These are phyloP conservation scores for Silene uniflora DNA, from an alignment of 148 eudicot genomes.

Conservation along the genomic window DNA sequence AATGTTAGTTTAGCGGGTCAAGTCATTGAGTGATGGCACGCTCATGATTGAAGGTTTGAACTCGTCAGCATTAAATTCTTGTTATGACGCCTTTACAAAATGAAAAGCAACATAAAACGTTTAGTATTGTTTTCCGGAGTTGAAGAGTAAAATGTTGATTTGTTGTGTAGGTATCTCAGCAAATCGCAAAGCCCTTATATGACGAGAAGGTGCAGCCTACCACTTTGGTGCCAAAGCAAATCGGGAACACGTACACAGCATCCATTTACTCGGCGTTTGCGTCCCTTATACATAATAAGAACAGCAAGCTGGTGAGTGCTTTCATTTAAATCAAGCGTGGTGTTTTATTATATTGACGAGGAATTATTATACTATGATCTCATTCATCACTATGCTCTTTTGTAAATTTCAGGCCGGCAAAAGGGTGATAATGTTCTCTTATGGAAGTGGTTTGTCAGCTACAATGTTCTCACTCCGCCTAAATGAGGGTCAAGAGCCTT, in stretches of 20 bases:
- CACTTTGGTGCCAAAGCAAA: constrained; percentile 89
- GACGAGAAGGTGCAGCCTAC: constrained; percentile 80
- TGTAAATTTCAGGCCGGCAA: constrained; percentile 55
- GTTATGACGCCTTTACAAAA: too few relatives aligned
- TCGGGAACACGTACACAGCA: constrained; percentile 97
- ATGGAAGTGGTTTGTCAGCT: constrained; percentile 86
- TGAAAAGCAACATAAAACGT: too few relatives aligned
- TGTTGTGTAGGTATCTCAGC: constrained; percentile 62
- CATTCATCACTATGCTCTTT: background rate
- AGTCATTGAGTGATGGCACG: too few relatives aligned
- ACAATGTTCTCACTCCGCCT: constrained; percentile 84
- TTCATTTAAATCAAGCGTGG: background rate
- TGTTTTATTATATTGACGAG: background rate
- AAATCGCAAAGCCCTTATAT: constrained; percentile 71
- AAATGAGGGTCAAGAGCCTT: constrained; percentile 61
- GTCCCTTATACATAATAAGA: constrained; percentile 80
- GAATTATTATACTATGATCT: background rate
- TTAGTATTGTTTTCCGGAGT: too few relatives aligned
- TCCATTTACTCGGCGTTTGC: constrained; percentile 91
- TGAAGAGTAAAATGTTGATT: background rate
- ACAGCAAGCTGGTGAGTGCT: constrained; percentile 58
- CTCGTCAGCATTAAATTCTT: too few relatives aligned
- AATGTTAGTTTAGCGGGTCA: too few relatives aligned
- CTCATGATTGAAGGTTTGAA: too few relatives aligned
- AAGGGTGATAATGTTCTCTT: constrained; percentile 82